Evolutionary conservation across 2,329 filamentous ascomycete genomes (phyloP), one percentile per base, ranked within the genome.

Genomic region (Emergomyces pasteurianus): DNA sequence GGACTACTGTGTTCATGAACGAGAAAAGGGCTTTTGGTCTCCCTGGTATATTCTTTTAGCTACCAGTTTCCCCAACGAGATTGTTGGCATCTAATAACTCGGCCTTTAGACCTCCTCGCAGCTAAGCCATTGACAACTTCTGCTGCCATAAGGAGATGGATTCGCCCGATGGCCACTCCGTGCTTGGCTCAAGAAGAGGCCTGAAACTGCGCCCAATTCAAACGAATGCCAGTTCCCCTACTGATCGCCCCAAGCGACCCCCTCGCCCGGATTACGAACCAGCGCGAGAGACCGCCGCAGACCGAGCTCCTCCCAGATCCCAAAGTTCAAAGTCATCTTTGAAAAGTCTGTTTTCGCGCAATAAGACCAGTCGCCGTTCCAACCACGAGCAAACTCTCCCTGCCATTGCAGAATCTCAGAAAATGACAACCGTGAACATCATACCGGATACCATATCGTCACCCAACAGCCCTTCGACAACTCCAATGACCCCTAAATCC

Each of bases 131-230:
- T 43, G 38, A 21, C 26, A 12, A 40, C 23, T 28, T 3, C 23
- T 21, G 10, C 47, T 38, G n/a, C 16, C 42, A 34, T 23, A 52
- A 38, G 59, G 58, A 61, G 47, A 62, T 63, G 62, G 49, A 58
- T 26, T 50, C 42, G 14, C 12, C 55, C 1, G 55, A 63, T 60
- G 65, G 63, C 18, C n/a, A 38, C 18, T 65, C 68, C 38, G 70
- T 73, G 38, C 68, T 74, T 59, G 71, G 72, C 56, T 69, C 73
- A 64, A 73, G 74, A 58, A 68, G 73, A 67, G 73, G 73, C 36
- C 71, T 71, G 59, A 71, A 59, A 53, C 65, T 75, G 12, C 64
- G 70, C 3, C 73, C 73, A 16, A 65, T 76, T 43, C 72, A 74
- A 58, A 76, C 74, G 57, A 72, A 74, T 31, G 53, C 61, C 36